A percentile compares a stretch with the other conserved stretches of the same genome.
Conservation (phyloP, 768 basidiomycete species). For the Leccinum incarnatum region DNA sequence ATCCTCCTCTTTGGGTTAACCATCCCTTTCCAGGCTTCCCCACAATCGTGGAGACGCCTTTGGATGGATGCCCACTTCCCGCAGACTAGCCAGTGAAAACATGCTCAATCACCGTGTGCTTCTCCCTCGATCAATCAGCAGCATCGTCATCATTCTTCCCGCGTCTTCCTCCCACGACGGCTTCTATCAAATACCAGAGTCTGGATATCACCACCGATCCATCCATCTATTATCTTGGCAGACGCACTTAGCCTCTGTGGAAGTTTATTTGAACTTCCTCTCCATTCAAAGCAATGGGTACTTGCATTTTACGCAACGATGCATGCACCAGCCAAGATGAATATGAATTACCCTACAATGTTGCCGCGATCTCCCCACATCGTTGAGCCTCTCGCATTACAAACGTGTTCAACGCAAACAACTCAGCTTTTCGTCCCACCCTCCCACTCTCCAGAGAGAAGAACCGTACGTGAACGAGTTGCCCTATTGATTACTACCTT, state of each 20-base stretch:
- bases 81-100: neutral
- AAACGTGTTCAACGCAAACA: neutral
- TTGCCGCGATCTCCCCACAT: neutral
- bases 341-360: neutral
- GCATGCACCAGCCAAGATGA: neutral
- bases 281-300: neutral
- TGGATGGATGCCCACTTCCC: slow-evolving; percentile 1
- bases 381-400: neutral
- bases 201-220: slow-evolving; percentile 15
- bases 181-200: slow-evolving; percentile 20
- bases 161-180: slow-evolving; percentile 22
- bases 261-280: neutral
- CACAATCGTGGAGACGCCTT: neutral
- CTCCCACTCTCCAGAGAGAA: too few species aligned
- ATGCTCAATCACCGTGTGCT: slow-evolving; percentile 7
- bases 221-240: neutral
- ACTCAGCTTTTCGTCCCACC: too few species aligned
- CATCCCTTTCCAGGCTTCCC: slow-evolving; percentile 25
- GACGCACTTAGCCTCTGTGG: slow-evolving; percentile 9
- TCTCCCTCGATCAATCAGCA: slow-evolving; percentile 13
- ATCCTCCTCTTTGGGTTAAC: too few species aligned
- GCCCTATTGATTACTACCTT: too few species aligned
- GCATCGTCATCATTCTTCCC: neutral
- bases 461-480: too few species aligned
- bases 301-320: neutral